Percentiles rank a stretch among this genome's conserved stretches.
phyloP scores from a whole-genome alignment of 352 stramenopile species.

The Globisporangium camurandrum region DNA sequence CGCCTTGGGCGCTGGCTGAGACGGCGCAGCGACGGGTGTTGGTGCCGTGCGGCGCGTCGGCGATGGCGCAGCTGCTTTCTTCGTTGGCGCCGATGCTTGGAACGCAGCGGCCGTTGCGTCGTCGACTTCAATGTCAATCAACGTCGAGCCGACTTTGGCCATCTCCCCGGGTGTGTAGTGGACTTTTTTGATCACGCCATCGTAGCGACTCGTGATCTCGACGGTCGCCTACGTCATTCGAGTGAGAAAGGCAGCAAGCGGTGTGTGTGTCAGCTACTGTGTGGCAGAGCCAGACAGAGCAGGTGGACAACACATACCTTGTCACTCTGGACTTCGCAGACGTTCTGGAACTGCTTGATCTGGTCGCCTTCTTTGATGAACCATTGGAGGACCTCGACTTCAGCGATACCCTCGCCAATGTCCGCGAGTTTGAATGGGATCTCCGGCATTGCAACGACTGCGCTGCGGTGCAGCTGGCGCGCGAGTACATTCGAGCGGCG shows the following conservation, averaged over 20 bases:
- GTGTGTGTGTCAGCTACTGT: not conserved
- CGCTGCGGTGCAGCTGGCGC: conserved; percentile 38
- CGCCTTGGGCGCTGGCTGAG: not conserved
- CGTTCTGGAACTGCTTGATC: conserved; percentile 94
- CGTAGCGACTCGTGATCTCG: conserved; percentile 97
- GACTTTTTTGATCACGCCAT: conserved; percentile 90
- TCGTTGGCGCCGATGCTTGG: conserved; percentile 18
- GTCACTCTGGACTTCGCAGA: conserved; percentile 97
- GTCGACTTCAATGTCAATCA: conserved; percentile 91
- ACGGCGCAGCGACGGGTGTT: conserved; percentile 3
- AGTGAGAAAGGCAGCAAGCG: not conserved
- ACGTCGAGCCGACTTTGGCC: conserved; percentile 90
- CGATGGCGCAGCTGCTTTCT: conserved; percentile 5
- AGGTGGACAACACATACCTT: conserved; percentile 80
- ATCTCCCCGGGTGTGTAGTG: conserved; percentile 94
- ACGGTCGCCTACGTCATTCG: conserved; percentile 74
- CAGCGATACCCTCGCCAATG: conserved; percentile 98
- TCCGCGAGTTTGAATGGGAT: conserved; percentile 91
- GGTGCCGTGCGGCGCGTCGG: conserved; percentile 9
- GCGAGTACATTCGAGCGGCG: not conserved
- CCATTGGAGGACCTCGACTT: conserved; percentile 98
- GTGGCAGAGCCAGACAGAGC: not conserved
- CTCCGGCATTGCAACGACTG: conserved; percentile 40
- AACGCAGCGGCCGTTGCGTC: conserved; percentile 47
- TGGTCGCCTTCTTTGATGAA: conserved; percentile 91